A percentile compares a stretch with the other conserved stretches of the same genome.
Conservation (phyloP, 305 asterid genomes). For the Ruellia speciosa region DNA sequence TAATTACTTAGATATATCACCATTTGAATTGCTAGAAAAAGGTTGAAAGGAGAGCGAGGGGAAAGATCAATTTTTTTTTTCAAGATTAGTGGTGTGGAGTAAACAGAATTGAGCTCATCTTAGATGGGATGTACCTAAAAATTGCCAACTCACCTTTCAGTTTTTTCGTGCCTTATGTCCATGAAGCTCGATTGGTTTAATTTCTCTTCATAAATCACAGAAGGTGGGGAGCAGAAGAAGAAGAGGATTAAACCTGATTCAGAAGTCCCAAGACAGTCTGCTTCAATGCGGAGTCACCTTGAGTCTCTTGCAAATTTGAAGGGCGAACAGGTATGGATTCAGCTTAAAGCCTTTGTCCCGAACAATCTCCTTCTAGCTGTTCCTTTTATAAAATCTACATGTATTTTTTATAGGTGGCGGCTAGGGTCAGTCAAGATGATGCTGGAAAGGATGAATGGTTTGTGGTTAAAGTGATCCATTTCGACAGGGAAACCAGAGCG, state of each 20-base stretch:
- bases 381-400: constrained; percentile 16
- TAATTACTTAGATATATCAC: too few relatives aligned
- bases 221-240: constrained; percentile 77
- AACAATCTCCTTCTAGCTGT: neutral
- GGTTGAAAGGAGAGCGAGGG: too few relatives aligned
- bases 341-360: neutral
- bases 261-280: constrained; percentile 55
- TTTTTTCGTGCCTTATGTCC: constrained; percentile 2
- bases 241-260: constrained; percentile 75
- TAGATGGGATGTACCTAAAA: neutral
- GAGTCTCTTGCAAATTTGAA: constrained; percentile 81
- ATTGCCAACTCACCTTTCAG: constrained; percentile 5
- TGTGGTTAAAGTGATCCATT: constrained; percentile 86
- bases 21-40: too few relatives aligned
- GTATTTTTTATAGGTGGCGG: constrained; percentile 61
- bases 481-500: constrained; percentile 91
- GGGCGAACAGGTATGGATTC: constrained; percentile 79
- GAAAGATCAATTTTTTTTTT: too few relatives aligned
- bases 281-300: constrained; percentile 53
- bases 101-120: too few relatives aligned
- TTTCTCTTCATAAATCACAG: constrained; percentile 37
- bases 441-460: constrained; percentile 93
- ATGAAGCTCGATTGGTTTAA: neutral
- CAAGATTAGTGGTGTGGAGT: too few relatives aligned
- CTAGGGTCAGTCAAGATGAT: constrained; percentile 79